A percentile compares a stretch with the other conserved stretches of the same genome.
Conservation (phyloP, 495 filamentous ascomycete genomes). For the Penicillium manginii region DNA sequence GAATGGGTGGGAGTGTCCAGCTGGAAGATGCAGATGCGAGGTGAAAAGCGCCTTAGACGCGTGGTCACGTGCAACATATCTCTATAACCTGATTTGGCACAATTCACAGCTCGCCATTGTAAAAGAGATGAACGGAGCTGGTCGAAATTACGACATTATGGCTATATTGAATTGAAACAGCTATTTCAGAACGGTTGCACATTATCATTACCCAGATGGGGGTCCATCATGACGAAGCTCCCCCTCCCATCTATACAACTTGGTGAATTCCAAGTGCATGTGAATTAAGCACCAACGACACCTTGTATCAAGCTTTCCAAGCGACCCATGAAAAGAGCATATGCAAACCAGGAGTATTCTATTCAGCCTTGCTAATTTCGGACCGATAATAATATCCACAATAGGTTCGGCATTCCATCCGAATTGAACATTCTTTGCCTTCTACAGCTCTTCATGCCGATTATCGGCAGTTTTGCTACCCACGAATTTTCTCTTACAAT, state of each 20-base stretch:
- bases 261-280: too few species aligned
- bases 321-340: too few species aligned
- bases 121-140: background rate
- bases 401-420: conserved; percentile 5
- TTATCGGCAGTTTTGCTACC: background rate
- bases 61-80: conserved; percentile 18
- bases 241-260: background rate
- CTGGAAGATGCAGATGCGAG: background rate
- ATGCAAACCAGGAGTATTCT: background rate
- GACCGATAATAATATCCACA: background rate
- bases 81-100: conserved; percentile 13
- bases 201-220: too few species aligned
- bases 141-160: too few species aligned
- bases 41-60: conserved; percentile 4
- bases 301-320: too few species aligned
- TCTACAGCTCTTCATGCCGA: background rate
- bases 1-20: background rate
- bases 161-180: too few species aligned
- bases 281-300: too few species aligned
- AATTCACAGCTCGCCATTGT: background rate
- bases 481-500: background rate
- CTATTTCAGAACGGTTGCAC: too few species aligned
- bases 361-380: background rate
- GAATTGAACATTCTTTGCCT: background rate
- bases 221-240: background rate